Conservation (phyloP, 805 yeast species). For the Sugiyamaella smithiae region DNA sequence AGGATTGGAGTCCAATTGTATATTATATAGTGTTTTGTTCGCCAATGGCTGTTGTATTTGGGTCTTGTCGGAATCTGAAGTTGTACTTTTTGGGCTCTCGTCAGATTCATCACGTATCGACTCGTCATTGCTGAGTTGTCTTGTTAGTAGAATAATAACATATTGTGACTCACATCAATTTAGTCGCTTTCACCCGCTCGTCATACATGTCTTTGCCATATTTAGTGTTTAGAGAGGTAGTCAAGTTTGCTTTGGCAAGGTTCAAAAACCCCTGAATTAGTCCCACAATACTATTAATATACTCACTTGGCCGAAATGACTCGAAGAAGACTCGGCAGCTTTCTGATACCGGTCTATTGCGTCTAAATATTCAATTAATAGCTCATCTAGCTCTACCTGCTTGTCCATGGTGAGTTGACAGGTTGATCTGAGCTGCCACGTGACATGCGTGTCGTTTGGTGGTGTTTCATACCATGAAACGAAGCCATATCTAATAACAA, state of each 20-base stretch:
- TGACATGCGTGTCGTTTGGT: not conserved
- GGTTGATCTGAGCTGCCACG: not conserved
- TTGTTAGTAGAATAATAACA: not conserved
- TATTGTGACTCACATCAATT: constrained; percentile 10
- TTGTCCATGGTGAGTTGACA: constrained; percentile 6
- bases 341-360: constrained; percentile 18
- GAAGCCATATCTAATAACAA: no score
- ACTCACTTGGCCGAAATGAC: constrained; percentile 8
- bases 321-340: no score
- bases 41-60: constrained; percentile 2
- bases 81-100: no score
- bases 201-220: constrained; percentile 47
- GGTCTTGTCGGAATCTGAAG: no score
- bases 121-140: constrained; percentile 2
- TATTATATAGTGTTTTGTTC: not conserved
- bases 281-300: not conserved
- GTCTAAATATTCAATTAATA: constrained; percentile 14
- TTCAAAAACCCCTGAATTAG: constrained; percentile 39
- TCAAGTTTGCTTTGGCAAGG: constrained; percentile 45
- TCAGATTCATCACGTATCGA: no score
- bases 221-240: constrained; percentile 23
- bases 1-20: not conserved
- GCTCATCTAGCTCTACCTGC: constrained; percentile 3
- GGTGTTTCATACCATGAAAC: no score
- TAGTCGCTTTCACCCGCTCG: constrained; percentile 30